Evolutionary conservation across 192 early-diverging fungal genomes (phyloP), one percentile per base, ranked within the genome.

Genomic region (Backusella circina): DNA sequence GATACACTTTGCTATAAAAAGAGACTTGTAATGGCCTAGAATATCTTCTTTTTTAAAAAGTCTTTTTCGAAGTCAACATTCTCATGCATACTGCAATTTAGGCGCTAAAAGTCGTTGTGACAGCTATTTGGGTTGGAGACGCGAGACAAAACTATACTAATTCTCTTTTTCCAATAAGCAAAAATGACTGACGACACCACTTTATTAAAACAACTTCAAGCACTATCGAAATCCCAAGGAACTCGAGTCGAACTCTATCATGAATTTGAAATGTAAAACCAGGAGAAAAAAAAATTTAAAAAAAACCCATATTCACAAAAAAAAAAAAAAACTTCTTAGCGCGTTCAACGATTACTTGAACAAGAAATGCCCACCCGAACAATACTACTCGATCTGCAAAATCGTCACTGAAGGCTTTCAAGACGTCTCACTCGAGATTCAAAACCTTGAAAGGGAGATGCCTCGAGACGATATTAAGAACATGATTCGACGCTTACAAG

Each of bases 331-430:
- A 18, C 33, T 67, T 47, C n/a, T 50, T 41, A 83, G 82, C 39
- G 82, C 82, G 1, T 83, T 77, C 38, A 72, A 77, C 28, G 82
- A 83, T 47, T 83, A 79, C 51, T 39, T 76, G 21, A 28, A 33
- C 4, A 72, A 76, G 26, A 67, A 70, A 32, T 77, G 75, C 35
- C 73, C 77, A n/a, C 28, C 75, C 18, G 78, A 79, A 7, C 75
- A 79, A 38, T 83, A 80, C 47, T 72, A 79, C n/a, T 83, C 82
- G 12, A 80, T 83, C 23, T 83, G 82, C 51, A 67, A 65, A 9
- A 83, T 83, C 15, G 82, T 83, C 31, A 83, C 82, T 8, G 78
- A 83, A 33, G 82, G 82, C 2, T 83, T 83, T 65, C 82, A 83
- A 38, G 78, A 83, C 31, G 82, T 79, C 4, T 83, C 82, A 18